These are phyloP conservation scores for Cryoendolithus antarcticus DNA, from an alignment of 2,329 filamentous ascomycete genomes.

Conservation along the genomic window DNA sequence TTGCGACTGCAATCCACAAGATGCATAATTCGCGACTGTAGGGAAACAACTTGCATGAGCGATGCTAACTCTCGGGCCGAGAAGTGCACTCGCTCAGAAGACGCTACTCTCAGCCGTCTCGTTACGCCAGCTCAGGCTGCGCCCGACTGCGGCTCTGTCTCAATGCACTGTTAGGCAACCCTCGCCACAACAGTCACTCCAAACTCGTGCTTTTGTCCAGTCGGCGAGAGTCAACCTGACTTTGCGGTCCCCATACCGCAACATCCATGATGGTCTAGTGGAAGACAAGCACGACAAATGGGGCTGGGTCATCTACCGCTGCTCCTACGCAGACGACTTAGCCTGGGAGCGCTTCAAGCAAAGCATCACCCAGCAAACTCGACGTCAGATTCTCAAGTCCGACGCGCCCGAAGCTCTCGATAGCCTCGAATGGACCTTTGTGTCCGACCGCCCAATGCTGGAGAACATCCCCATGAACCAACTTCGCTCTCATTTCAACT, in stretches of 20 bases:
- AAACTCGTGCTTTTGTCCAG: too few species aligned
- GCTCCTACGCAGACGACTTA: slow-evolving; percentile 7
- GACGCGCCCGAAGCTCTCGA: slow-evolving; percentile 1
- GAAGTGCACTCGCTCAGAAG: too few species aligned
- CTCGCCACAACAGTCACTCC: too few species aligned
- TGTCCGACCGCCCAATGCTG: neutral
- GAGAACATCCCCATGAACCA: neutral
- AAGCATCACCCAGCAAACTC: neutral
- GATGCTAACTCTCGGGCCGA: too few species aligned
- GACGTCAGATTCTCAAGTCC: neutral
- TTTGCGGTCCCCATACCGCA: neutral
- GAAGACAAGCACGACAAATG: slow-evolving; percentile 8
- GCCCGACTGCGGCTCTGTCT: too few species aligned
- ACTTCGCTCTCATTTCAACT: slow-evolving; percentile 1
- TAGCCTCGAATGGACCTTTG: slow-evolving; percentile 1
- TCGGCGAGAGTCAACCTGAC: neutral
- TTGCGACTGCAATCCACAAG: too few species aligned
- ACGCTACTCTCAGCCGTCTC: too few species aligned
- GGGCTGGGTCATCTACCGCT: slow-evolving; percentile 12
- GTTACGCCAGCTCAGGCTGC: too few species aligned
- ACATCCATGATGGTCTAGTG: slow-evolving; percentile 5
- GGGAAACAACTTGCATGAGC: too few species aligned
- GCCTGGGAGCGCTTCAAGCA: slow-evolving; percentile 8
- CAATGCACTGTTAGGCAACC: too few species aligned
- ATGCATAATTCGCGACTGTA: too few species aligned